phyloP scores from a whole-genome alignment of 441 rosid genomes.

The Adansonia madagascariensis region DNA sequence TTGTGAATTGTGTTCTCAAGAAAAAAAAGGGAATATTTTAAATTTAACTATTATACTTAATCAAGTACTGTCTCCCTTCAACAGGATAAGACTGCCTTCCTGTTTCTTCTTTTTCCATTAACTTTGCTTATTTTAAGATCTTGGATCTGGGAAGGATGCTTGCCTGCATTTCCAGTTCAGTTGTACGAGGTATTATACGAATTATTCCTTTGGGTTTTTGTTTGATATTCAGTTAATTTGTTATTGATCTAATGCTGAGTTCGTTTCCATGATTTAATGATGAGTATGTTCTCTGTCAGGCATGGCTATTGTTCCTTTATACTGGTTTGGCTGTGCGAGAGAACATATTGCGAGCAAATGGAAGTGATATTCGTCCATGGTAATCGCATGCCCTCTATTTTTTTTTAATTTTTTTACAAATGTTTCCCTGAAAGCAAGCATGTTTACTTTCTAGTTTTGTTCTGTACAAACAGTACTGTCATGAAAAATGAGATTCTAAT shows the following conservation, averaged over 20 bases:
- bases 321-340: slow-evolving; percentile 95
- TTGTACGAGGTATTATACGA: slow-evolving; percentile 66
- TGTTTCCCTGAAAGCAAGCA: slow-evolving; percentile 9
- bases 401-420: slow-evolving; percentile 3
- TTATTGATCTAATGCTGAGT: neutral
- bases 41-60: neutral
- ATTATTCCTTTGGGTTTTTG: neutral
- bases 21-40: neutral
- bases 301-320: slow-evolving; percentile 93
- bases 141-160: slow-evolving; percentile 86
- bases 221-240: neutral
- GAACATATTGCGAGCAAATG: slow-evolving; percentile 86
- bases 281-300: slow-evolving; percentile 46
- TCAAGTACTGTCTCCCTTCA: slow-evolving; percentile 26
- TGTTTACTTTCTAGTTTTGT: slow-evolving; percentile 22
- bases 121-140: slow-evolving; percentile 70
- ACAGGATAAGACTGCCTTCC: slow-evolving; percentile 94
- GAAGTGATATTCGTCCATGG: slow-evolving; percentile 99
- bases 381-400: slow-evolving; percentile 34
- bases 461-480: neutral
- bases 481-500: neutral
- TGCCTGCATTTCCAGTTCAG: slow-evolving; percentile 96
- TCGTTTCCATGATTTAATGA: neutral
- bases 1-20: neutral
- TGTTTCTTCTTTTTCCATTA: slow-evolving; percentile 82